Percentiles rank a stretch among this genome's conserved stretches.
Evolutionary conservation across 2,329 filamentous ascomycete species (phyloP).

Genomic region (Exophiala spinifera): DNA sequence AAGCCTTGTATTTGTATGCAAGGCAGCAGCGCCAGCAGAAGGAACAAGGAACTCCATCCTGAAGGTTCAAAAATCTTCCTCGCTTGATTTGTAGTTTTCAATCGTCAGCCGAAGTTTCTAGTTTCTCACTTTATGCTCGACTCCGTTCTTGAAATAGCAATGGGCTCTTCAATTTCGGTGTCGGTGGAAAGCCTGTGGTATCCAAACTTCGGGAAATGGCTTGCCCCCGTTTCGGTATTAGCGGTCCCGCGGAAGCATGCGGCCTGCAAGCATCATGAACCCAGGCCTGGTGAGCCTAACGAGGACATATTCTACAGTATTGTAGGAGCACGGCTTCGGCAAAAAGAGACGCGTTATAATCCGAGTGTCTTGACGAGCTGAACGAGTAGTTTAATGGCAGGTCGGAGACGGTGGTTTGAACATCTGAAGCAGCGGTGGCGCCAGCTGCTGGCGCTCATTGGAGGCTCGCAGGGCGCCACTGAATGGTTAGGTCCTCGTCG

Average conservation of each 20-base stretch:
- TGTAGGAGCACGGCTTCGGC: neutral
- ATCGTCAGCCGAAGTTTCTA: neutral
- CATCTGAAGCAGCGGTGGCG: slow-evolving; percentile 12
- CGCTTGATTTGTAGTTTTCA: no score
- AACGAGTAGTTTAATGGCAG: neutral
- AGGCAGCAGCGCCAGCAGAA: neutral
- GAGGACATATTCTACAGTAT: no score
- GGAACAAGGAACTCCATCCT: no score
- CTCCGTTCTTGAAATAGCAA: neutral
- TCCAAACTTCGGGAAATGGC: neutral
- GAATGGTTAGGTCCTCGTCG: neutral
- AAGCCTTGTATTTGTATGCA: neutral
- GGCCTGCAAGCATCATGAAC: neutral
- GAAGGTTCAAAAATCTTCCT: neutral
- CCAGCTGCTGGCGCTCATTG: neutral
- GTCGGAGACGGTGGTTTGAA: neutral
- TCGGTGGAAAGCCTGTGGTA: neutral
- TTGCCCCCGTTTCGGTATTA: neutral
- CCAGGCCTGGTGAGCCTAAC: neutral
- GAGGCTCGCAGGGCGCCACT: slow-evolving; percentile 3
- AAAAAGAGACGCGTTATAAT: neutral
- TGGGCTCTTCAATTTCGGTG: neutral
- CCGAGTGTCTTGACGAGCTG: neutral
- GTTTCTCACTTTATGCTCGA: neutral
- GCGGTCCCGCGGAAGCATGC: slow-evolving; percentile 2